These are phyloP conservation scores for Backusella westeae DNA, from an alignment of 192 early-diverging fungal species.

Conservation along the genomic window DNA sequence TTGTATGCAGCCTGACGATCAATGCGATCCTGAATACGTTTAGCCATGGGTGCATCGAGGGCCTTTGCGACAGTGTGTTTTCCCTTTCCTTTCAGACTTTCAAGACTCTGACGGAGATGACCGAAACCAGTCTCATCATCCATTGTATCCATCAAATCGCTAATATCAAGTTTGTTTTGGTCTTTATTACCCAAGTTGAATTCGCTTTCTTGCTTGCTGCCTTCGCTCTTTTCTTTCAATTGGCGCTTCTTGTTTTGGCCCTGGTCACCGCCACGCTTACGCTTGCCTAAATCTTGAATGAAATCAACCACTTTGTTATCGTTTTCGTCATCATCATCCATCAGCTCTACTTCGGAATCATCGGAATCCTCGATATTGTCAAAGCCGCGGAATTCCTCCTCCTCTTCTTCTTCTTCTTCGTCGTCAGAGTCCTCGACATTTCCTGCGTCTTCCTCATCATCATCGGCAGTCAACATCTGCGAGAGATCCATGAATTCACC, in stretches of 20 bases:
- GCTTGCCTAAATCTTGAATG: constrained; percentile 65
- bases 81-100: constrained; percentile 53
- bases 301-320: constrained; percentile 52
- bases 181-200: constrained; percentile 57
- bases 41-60: constrained; percentile 75
- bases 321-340: constrained; percentile 38
- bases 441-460: constrained; percentile 35
- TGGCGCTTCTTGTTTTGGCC: constrained; percentile 47
- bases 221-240: constrained; percentile 63
- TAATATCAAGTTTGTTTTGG: constrained; percentile 66
- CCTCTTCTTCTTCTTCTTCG: constrained; percentile 53
- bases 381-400: constrained; percentile 16
- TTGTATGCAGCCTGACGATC: constrained; percentile 85
- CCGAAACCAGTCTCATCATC: constrained; percentile 61
- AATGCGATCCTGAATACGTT: constrained; percentile 79
- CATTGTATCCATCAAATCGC: constrained; percentile 72
- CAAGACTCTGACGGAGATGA: constrained; percentile 62
- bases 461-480: constrained; percentile 11
- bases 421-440: constrained; percentile 25
- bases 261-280: constrained; percentile 36
- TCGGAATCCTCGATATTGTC: constrained; percentile 49
- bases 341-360: constrained; percentile 45
- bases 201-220: constrained; percentile 68
- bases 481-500: constrained; percentile 7
- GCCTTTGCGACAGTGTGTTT: constrained; percentile 35